phyloP scores from a whole-genome alignment of 768 basidiomycete species.

The Albatrellus ellisii region DNA sequence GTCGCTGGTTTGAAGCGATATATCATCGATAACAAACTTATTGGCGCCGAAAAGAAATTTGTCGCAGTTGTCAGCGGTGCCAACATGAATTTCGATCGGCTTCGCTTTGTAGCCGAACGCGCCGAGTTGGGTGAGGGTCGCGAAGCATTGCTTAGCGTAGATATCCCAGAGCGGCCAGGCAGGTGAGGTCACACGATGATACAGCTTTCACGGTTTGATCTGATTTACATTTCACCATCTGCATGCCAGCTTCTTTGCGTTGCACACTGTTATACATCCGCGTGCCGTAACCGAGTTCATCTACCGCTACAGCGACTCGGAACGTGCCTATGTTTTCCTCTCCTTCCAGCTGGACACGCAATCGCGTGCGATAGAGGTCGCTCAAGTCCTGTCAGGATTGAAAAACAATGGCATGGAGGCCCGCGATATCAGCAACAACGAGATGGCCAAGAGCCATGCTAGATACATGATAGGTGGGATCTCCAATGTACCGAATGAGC shows the following conservation, averaged over 20 bases:
- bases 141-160: constrained; percentile 89
- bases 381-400: constrained; percentile 50
- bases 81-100: constrained; percentile 97
- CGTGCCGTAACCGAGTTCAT: constrained; percentile 92
- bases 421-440: constrained; percentile 85
- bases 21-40: constrained; percentile 66
- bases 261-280: constrained; percentile 82
- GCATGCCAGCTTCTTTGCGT: constrained; percentile 59
- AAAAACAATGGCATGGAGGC: constrained; percentile 63
- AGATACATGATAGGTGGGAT: constrained; percentile 93
- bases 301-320: constrained; percentile 73
- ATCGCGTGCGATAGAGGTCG: constrained; percentile 44
- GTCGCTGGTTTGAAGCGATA: constrained; percentile 87
- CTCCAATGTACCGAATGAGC: constrained; percentile 64
- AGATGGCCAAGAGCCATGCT: constrained; percentile 89
- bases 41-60: constrained; percentile 77
- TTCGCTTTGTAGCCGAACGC: constrained; percentile 97
- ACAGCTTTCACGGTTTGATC: neutral
- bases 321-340: constrained; percentile 74
- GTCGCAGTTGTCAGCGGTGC: constrained; percentile 92
- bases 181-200: constrained; percentile 35
- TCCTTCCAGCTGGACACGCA: constrained; percentile 76
- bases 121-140: constrained; percentile 94
- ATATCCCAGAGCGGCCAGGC: constrained; percentile 87
- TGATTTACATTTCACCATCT: constrained; percentile 5